Percentiles rank a stretch among this genome's conserved stretches.
Evolutionary conservation across 257 asterid genomes (phyloP).

Genomic region (Thymus mandschuricus): DNA sequence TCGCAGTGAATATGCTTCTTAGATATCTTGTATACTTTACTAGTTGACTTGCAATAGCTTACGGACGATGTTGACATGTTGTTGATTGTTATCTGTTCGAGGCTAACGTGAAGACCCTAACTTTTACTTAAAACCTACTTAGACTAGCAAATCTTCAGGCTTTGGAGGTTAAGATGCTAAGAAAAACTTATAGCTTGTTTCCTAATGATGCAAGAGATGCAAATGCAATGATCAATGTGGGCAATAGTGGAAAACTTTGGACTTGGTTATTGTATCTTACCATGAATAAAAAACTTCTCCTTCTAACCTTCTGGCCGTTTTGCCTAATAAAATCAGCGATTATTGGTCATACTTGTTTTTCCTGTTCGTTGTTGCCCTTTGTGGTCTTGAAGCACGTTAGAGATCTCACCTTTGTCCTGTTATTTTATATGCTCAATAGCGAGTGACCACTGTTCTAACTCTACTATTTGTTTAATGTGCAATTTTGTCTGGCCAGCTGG

Average conservation of each 20-base stretch:
- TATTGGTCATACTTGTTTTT: conserved; percentile 16
- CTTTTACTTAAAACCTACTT: background rate
- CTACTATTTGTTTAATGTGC: conserved; percentile 11
- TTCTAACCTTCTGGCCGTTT: background rate
- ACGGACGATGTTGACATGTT: background rate
- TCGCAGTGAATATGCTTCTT: background rate
- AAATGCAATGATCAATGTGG: conserved; percentile 18
- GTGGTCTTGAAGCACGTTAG: conserved; percentile 17
- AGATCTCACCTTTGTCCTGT: conserved; percentile 2
- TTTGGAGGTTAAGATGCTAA: conserved; percentile 13
- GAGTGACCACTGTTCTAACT: conserved; percentile 7
- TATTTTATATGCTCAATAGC: conserved; percentile 19
- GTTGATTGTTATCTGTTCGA: conserved; percentile 3
- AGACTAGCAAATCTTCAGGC: conserved; percentile 3
- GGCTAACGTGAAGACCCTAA: background rate
- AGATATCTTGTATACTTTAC: background rate
- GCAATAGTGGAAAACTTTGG: background rate
- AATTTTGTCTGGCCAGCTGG: conserved; percentile 62
- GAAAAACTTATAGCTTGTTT: background rate
- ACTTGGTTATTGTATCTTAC: background rate
- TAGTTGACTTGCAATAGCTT: background rate
- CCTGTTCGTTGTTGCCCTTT: conserved; percentile 9
- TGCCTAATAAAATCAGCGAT: background rate
- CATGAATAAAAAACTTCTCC: background rate
- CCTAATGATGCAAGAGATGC: conserved; percentile 9